phyloP scores from a whole-genome alignment of 1,284 basidiomycete species.

The Meripilus lineatus region DNA sequence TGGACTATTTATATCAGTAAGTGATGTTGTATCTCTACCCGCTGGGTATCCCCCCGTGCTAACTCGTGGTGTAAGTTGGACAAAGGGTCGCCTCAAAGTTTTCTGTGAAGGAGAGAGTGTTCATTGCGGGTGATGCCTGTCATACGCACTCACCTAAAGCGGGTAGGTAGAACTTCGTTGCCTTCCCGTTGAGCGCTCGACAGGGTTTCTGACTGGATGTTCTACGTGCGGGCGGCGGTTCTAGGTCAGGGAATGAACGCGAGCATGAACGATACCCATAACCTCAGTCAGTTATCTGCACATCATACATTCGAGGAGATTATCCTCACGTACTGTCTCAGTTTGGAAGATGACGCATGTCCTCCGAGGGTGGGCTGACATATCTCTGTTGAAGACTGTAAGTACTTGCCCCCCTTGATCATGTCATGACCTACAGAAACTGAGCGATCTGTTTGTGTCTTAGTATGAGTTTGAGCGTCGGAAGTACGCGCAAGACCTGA shows the following conservation, averaged over 20 bases:
- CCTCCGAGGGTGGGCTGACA: constrained; percentile 63
- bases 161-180: too few relatives aligned
- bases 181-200: constrained; percentile 13
- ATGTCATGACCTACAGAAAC: not conserved
- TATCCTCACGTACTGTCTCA: constrained; percentile 16
- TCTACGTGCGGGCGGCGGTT: too few relatives aligned
- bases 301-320: not conserved
- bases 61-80: constrained; percentile 41
- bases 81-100: constrained; percentile 73
- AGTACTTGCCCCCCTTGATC: constrained; percentile 19
- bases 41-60: not conserved
- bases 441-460: not conserved
- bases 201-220: not conserved
- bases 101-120: constrained; percentile 64
- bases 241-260: constrained; percentile 70
- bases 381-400: constrained; percentile 68
- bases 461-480: constrained; percentile 72
- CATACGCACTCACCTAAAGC: constrained; percentile 83
- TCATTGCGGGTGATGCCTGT: constrained; percentile 79
- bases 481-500: constrained; percentile 76
- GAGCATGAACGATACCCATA: constrained; percentile 82
- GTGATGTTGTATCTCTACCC: constrained; percentile 12
- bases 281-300: constrained; percentile 43
- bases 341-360: constrained; percentile 79
- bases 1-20: constrained; percentile 71